Base-by-base conservation (phyloP, 2,329 filamentous ascomycete species). In the Colletotrichum truncatum region DNA sequence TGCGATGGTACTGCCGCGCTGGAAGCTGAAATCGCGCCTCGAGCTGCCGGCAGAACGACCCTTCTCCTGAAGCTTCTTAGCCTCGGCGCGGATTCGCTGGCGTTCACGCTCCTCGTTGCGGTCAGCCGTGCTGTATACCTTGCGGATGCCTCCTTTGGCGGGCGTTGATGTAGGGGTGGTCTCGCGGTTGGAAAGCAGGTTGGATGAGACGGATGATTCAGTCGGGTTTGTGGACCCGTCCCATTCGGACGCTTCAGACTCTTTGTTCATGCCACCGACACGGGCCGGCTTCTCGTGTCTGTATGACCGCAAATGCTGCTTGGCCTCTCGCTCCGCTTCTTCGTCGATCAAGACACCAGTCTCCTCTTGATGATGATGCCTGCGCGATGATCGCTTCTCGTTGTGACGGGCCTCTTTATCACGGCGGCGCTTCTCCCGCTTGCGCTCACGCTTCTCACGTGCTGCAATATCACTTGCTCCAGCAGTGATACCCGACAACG, bases 201-300 rank as follows among this genome's bases (percentile, higher is more conserved):
- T 86, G 67, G 88, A 85, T 70, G 84, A 86, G 36, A 89, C 87
- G n/a, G 83, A 86, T 32, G 89, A 89, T 73, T 86, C 87, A 69
- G 90, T 89, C 51, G 90, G 91, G 77, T 87, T 89, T 16, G 85
- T 88, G 11, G 84, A 87, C 45, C 92, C 93, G 74, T 97, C 92
- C 85, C 93, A 97, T 69, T 88, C 83, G 65, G 89, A 92, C 66
- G 90, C 92, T 70, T 98, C 95, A 43, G 90, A 85, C 70, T 91
- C 85, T 72, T 91, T 90, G 80, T 98, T 98, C 76, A 98, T 82
- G 18, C 95, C 95, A 34, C 95, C 95, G 2, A 98, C 94, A 54
- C 92, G 87, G 1, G 95, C 95, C 2, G 93, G 83, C 76, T 91
- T 93, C 80, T 98, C 95, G 73, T 93, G 86, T 23, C 94, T 92